Conservation (phyloP, 495 filamentous ascomycete species). For the Xylaria telfairii region DNA sequence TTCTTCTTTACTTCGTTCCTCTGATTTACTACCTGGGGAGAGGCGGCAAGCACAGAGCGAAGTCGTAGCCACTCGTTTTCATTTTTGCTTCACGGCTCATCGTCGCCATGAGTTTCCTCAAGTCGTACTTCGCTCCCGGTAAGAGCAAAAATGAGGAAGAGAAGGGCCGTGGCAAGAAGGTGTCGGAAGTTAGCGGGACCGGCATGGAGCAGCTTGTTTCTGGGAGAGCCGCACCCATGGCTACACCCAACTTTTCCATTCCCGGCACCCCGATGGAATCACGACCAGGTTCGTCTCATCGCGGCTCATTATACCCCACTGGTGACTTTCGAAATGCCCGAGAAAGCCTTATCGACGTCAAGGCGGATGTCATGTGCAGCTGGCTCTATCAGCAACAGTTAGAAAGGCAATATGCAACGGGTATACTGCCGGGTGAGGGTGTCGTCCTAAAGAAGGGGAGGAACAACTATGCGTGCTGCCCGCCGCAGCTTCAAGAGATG, state of each 20-base stretch:
- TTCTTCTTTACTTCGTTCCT: neutral
- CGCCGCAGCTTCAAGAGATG: conserved; percentile 57
- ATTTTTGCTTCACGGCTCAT: conserved; percentile 7
- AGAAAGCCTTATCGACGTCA: conserved; percentile 58
- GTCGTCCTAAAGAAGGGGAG: conserved; percentile 64
- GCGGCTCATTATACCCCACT: conserved; percentile 23
- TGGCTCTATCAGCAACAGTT: conserved; percentile 67
- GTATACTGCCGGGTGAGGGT: conserved; percentile 60
- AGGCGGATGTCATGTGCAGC: conserved; percentile 64
- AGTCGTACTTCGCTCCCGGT: conserved; percentile 40
- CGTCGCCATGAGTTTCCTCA: conserved; percentile 39
- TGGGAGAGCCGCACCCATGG: conserved; percentile 21
- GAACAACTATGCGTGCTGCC: conserved; percentile 61
- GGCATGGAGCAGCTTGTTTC: neutral
- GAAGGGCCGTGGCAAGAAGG: conserved; percentile 22
- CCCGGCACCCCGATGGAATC: conserved; percentile 26
- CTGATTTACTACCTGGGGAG: neutral
- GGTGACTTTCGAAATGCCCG: conserved; percentile 34
- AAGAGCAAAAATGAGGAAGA: conserved; percentile 27
- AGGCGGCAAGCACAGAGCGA: conserved; percentile 18
- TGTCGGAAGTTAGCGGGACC: conserved; percentile 16
- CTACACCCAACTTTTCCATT: conserved; percentile 25
- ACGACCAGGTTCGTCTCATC: conserved; percentile 26
- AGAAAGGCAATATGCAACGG: conserved; percentile 63
- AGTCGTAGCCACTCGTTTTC: conserved; percentile 26